These are phyloP conservation scores for Epicoccum nigrum DNA, from an alignment of 2,329 filamentous ascomycete genomes.

Conservation along the genomic window DNA sequence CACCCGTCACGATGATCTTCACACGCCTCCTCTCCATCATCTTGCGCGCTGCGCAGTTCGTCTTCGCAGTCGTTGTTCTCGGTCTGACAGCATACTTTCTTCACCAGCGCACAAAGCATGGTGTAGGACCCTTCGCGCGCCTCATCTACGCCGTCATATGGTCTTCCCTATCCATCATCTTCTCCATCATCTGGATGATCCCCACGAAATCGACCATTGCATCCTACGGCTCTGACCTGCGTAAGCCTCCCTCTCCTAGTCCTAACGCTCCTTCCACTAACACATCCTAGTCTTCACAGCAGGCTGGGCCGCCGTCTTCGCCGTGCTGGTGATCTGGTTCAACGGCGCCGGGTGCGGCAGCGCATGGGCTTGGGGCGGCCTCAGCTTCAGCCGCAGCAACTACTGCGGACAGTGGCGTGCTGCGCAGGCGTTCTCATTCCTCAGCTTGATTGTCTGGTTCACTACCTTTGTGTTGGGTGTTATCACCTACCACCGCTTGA, in stretches of 20 bases:
- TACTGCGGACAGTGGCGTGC: constrained; percentile 74
- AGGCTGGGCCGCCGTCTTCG: constrained; percentile 65
- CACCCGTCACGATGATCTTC: constrained; percentile 33
- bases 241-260: constrained; percentile 7
- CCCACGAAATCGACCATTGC: constrained; percentile 72
- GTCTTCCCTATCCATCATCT: constrained; percentile 70
- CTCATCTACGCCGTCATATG: constrained; percentile 79
- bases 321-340: constrained; percentile 50
- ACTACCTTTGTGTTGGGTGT: constrained; percentile 53
- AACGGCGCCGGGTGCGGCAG: constrained; percentile 32
- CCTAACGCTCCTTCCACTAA: neutral
- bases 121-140: constrained; percentile 64
- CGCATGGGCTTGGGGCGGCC: constrained; percentile 60
- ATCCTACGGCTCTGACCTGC: constrained; percentile 72
- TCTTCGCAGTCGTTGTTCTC: constrained; percentile 67
- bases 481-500: constrained; percentile 28
- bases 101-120: constrained; percentile 41
- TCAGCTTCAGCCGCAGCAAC: constrained; percentile 50
- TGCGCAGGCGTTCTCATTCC: constrained; percentile 72
- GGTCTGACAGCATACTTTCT: constrained; percentile 35
- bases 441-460: constrained; percentile 74
- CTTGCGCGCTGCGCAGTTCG: constrained; percentile 68
- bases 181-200: constrained; percentile 74
- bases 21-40: constrained; percentile 62
- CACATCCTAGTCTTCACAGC: constrained; percentile 61